Conservation (phyloP, 2,329 filamentous ascomycete genomes). For the Cladosporium sphaerospermum region DNA sequence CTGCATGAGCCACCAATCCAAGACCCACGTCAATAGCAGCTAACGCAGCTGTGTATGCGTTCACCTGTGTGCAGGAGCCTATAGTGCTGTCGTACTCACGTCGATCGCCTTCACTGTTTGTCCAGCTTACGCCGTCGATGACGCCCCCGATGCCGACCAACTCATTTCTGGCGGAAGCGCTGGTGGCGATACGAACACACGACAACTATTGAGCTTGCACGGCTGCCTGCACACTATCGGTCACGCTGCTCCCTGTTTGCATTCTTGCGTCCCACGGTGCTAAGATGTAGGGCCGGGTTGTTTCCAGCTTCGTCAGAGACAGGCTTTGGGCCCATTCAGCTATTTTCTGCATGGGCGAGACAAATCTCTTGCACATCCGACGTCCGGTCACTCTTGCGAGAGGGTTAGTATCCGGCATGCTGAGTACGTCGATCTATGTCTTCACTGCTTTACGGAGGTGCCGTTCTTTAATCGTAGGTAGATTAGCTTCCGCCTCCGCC, state of each 20-base stretch:
- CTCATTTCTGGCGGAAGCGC: conserved; percentile 2
- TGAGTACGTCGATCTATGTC: neutral
- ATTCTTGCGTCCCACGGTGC: neutral
- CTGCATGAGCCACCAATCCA: neutral
- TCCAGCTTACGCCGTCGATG: too few relatives aligned
- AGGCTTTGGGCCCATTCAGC: neutral
- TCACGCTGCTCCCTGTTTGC: neutral
- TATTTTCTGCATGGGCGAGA: neutral
- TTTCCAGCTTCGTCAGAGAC: neutral
- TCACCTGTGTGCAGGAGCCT: neutral
- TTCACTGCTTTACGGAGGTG: neutral
- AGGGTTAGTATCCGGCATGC: neutral
- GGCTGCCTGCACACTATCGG: neutral
- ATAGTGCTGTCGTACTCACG: neutral
- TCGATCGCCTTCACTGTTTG: neutral
- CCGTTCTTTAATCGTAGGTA: neutral
- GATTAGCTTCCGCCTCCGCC: neutral
- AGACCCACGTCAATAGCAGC: neutral
- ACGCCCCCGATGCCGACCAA: too few relatives aligned
- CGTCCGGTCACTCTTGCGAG: conserved; percentile 1
- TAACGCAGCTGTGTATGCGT: neutral
- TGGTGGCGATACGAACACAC: neutral
- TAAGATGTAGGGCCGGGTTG: neutral
- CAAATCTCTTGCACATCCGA: neutral
- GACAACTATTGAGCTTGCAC: neutral